A percentile compares a stretch with the other conserved stretches of the same genome.
These are phyloP conservation scores for Phytopythium sindhum DNA, from an alignment of 352 stramenopile genomes.

Conservation along the genomic window DNA sequence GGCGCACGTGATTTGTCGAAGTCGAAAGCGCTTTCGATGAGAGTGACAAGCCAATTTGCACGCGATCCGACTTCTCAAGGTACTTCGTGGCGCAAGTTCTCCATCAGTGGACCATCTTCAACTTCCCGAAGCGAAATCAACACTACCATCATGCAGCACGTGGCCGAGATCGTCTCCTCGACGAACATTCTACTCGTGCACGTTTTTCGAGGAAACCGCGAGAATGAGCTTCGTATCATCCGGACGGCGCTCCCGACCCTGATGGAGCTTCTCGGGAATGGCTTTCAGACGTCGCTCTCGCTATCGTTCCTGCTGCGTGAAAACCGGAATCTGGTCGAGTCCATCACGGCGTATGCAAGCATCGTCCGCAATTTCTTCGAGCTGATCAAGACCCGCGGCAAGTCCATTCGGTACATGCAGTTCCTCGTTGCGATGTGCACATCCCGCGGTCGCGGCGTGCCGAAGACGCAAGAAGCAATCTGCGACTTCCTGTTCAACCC, in stretches of 20 bases:
- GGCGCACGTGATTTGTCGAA: background rate
- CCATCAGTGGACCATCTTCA: conserved; percentile 8
- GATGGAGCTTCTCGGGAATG: conserved; percentile 71
- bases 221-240: conserved; percentile 56
- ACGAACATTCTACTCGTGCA: conserved; percentile 60
- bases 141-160: conserved; percentile 37
- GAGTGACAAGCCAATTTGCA: background rate
- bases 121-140: conserved; percentile 27
- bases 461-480: conserved; percentile 73
- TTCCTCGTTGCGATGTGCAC: conserved; percentile 70
- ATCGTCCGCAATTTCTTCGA: conserved; percentile 73
- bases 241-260: conserved; percentile 55
- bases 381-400: conserved; percentile 61
- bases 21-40: background rate
- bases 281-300: conserved; percentile 65
- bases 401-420: conserved; percentile 73
- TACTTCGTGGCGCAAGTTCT: conserved; percentile 23
- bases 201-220: conserved; percentile 54
- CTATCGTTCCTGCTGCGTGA: conserved; percentile 65
- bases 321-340: conserved; percentile 71
- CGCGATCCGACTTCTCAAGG: conserved; percentile 20
- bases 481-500: conserved; percentile 68
- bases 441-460: conserved; percentile 48
- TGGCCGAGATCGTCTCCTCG: conserved; percentile 53
- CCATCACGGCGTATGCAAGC: conserved; percentile 52